Conservation (phyloP, 345 rosid genomes). For the Mercurialis annua region DNA sequence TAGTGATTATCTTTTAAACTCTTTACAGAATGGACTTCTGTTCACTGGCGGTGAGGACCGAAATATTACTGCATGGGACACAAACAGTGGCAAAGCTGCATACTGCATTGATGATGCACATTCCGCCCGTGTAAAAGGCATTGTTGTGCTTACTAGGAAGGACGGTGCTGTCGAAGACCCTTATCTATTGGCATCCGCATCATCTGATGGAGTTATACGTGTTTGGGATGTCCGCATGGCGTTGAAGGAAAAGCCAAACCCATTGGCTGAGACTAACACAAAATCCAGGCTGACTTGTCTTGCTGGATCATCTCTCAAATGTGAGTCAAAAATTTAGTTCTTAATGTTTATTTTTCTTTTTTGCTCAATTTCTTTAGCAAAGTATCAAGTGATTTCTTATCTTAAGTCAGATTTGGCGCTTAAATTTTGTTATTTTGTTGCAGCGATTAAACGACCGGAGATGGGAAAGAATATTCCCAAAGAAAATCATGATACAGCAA, state of each 20-base stretch:
- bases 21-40: constrained; percentile 62
- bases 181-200: constrained; percentile 71
- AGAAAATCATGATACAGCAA: constrained; percentile 13
- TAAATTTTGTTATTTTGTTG: constrained; percentile 1
- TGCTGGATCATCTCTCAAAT: constrained; percentile 46
- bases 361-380: too few relatives aligned
- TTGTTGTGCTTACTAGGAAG: constrained; percentile 59
- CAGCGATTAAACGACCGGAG: constrained; percentile 33
- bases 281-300: constrained; percentile 93
- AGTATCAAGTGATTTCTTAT: too few relatives aligned
- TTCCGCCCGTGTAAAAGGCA: constrained; percentile 78
- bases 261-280: constrained; percentile 76
- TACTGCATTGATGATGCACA: constrained; percentile 75
- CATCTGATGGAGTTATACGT: constrained; percentile 85
- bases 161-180: constrained; percentile 54
- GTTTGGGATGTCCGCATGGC: constrained; percentile 92
- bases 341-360: neutral
- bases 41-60: constrained; percentile 89
- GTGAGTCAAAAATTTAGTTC: constrained; percentile 9
- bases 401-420: neutral
- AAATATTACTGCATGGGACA: constrained; percentile 85
- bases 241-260: constrained; percentile 54
- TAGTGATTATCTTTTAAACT: neutral
- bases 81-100: constrained; percentile 71
- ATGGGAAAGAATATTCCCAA: constrained; percentile 22